These are phyloP conservation scores for Erythrophleum fordii DNA, from an alignment of 306 rosid species.

Conservation along the genomic window DNA sequence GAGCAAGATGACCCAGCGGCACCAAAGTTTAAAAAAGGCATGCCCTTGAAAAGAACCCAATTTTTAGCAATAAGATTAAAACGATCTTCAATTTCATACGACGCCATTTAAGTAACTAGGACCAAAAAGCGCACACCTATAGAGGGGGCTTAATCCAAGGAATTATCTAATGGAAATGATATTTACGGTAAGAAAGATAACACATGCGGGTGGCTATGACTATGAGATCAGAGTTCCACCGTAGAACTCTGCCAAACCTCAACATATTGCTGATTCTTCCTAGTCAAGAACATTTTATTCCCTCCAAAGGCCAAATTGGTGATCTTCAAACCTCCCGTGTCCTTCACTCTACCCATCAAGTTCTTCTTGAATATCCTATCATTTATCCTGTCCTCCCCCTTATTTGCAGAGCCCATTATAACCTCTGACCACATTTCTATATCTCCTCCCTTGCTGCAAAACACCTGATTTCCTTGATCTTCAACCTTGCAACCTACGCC, in stretches of 20 bases:
- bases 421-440: conserved; percentile 91
- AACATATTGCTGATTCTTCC: conserved; percentile 79
- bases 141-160: background rate
- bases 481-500: conserved; percentile 83
- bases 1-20: background rate
- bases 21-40: background rate
- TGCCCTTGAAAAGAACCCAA: background rate
- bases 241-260: conserved; percentile 93
- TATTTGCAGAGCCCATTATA: conserved; percentile 46
- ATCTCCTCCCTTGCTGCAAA: conserved; percentile 75
- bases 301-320: conserved; percentile 80
- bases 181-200: background rate
- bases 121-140: too few species aligned
- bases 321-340: conserved; percentile 73
- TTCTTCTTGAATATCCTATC: conserved; percentile 76
- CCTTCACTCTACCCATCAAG: conserved; percentile 77
- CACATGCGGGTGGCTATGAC: background rate
- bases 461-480: conserved; percentile 82
- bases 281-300: conserved; percentile 82
- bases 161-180: background rate
- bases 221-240: conserved; percentile 52
- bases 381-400: conserved; percentile 29
- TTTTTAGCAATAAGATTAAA: background rate
- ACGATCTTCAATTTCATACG: background rate
- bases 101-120: background rate